Evolutionary conservation across 2,329 filamentous ascomycete genomes (phyloP).

Genomic region (Botrytis paeoniae): DNA sequence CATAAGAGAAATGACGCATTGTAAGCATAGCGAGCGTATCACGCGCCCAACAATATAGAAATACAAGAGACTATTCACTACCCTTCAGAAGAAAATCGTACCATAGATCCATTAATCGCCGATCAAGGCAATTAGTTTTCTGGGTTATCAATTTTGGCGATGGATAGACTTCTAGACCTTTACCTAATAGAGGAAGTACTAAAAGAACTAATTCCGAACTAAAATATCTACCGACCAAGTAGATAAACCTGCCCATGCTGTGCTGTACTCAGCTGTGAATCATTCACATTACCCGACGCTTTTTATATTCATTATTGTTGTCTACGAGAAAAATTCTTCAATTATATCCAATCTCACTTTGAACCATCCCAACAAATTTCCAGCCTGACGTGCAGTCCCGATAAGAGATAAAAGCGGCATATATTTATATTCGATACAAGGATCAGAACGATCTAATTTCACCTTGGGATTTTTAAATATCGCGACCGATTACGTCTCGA

Average conservation of each 20-base stretch:
- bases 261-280: slow-evolving; percentile 4
- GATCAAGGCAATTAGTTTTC: slow-evolving; percentile 1
- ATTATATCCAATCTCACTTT: slow-evolving; percentile 9
- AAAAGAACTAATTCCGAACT: slow-evolving; percentile 14
- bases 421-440: slow-evolving; percentile 14
- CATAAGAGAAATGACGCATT: slow-evolving; percentile 11
- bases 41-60: slow-evolving; percentile 8
- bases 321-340: slow-evolving; percentile 11
- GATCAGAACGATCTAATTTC: slow-evolving; percentile 18
- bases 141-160: background rate
- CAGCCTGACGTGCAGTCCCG: slow-evolving; percentile 6
- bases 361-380: background rate
- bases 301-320: slow-evolving; percentile 7
- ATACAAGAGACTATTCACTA: slow-evolving; percentile 6
- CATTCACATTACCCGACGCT: slow-evolving; percentile 7
- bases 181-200: slow-evolving; percentile 13
- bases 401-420: slow-evolving; percentile 18
- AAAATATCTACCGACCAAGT: slow-evolving; percentile 15
- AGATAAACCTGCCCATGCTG: slow-evolving; percentile 5
- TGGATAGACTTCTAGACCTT: background rate
- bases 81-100: background rate
- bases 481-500: slow-evolving; percentile 4
- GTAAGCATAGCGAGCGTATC: slow-evolving; percentile 4
- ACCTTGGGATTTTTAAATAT: slow-evolving; percentile 17
- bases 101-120: background rate